Evolutionary conservation across 345 rosid species (phyloP).

Genomic region (Aurinia saxatilis): DNA sequence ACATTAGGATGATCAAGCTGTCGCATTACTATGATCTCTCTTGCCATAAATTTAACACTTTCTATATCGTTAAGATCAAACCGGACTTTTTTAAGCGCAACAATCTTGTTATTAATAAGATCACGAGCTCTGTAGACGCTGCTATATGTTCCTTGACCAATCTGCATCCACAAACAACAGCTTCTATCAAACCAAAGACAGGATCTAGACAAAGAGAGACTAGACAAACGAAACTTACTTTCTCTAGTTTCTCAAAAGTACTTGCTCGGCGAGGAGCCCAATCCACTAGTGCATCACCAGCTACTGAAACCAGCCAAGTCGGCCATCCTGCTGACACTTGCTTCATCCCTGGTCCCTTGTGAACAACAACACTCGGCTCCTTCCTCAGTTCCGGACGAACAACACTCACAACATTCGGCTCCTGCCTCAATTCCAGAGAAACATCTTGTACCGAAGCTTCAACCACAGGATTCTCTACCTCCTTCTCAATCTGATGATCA

Average conservation of each 20-base stretch:
- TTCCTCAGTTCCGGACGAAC: constrained; percentile 7
- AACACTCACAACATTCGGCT: not conserved
- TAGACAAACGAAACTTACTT: constrained; percentile 40
- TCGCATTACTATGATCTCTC: constrained; percentile 75
- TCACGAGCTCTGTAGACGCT: constrained; percentile 86
- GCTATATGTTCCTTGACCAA: constrained; percentile 97
- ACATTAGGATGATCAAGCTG: constrained; percentile 83
- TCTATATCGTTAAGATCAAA: constrained; percentile 74
- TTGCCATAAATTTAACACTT: constrained; percentile 85
- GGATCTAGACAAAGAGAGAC: not conserved
- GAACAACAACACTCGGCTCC: not conserved
- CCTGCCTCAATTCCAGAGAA: constrained; percentile 8
- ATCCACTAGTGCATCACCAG: constrained; percentile 77
- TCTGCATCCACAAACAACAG: constrained; percentile 40
- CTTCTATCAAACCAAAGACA: not conserved
- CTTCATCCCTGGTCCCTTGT: constrained; percentile 42
- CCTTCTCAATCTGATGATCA: constrained; percentile 47
- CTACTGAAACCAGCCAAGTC: constrained; percentile 68
- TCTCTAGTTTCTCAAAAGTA: constrained; percentile 74
- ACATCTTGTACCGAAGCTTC: not conserved
- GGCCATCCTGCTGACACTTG: constrained; percentile 70
- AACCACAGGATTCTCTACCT: not conserved
- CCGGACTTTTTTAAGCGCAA: constrained; percentile 76
- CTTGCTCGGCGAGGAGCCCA: constrained; percentile 83
- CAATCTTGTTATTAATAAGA: constrained; percentile 50